Base-by-base conservation (phyloP, 257 asterid genomes). In the Solanum neorickii region DNA sequence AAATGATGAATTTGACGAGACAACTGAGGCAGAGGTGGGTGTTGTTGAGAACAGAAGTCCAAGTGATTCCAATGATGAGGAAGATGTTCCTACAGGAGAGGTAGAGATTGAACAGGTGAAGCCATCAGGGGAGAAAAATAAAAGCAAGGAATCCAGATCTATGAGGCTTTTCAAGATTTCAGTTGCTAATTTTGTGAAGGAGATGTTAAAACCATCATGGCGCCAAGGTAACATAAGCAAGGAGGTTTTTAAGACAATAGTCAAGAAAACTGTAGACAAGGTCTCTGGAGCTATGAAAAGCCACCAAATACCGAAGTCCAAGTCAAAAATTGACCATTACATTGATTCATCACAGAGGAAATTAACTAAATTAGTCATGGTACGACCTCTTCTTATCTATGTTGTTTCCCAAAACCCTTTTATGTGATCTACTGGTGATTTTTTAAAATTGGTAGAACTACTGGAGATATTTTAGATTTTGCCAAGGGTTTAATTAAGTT, bases 141-240 rank as follows among this genome's bases (percentile, higher is more conserved):
- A 89, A 87, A 88, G 91, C 87, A 93, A 92, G 91, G 98, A 93
- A 59, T 92, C 95, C 76, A 92, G 93, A 89, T 94, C 98, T 9
- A 88, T 88, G 90, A 95, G 90, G 86, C 94, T 88, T 83, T 97
- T 97, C 88, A 94, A 95, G 91, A 78, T 80, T 87, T 93, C 97
- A 49, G 89, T 97, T 90, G 99, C 99, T 90, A 87, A 91, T 91
- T 97, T 97, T 90, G 99, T 97, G 88, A 97, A 97, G 95, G 98
- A 97, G 89, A 94, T 94, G 85, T 87, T 95, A 83, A 97, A 97
- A 92, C 99, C 99, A 74, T 97, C 99, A 25, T 97, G 99, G 99
- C 95, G 98, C 88, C 99, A 97, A 89, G 99, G 99, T 87, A 95
- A 93, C 90, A 97, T 97, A 99, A 97, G 98, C 94, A 97, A 94